phyloP scores from a whole-genome alignment of 768 basidiomycete species.

The Lentinula raphanica region DNA sequence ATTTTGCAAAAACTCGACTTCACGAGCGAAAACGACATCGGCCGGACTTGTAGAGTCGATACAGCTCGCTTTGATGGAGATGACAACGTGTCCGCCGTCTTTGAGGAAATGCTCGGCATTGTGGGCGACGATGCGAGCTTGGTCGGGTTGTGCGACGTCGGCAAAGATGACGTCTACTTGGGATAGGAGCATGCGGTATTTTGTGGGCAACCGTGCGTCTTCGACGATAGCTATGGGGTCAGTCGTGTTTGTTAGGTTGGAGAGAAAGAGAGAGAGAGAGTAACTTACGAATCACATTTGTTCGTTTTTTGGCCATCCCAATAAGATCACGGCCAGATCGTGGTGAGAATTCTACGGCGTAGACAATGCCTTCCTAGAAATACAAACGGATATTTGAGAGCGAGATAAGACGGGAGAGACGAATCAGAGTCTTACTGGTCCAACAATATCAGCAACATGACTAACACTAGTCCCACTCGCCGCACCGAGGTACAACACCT shows the following conservation, averaged over 20 bases:
- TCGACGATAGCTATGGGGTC: conserved; percentile 82
- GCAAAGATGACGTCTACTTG: conserved; percentile 97
- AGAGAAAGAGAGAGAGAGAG: conserved; percentile 1
- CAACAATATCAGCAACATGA: conserved; percentile 98
- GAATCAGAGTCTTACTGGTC: conserved; percentile 88
- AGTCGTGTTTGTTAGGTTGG: not conserved
- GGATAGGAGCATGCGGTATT: conserved; percentile 94
- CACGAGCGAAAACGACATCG: conserved; percentile 82
- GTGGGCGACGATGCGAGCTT: conserved; percentile 90
- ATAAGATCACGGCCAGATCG: conserved; percentile 97
- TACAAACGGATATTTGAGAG: conserved; percentile 5
- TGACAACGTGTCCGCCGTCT: conserved; percentile 85
- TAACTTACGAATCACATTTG: conserved; percentile 91
- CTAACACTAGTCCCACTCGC: conserved; percentile 97
- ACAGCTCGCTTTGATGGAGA: conserved; percentile 99
- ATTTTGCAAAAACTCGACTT: conserved; percentile 76
- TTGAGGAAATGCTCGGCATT: conserved; percentile 97
- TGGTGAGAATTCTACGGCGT: conserved; percentile 97
- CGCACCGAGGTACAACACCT: conserved; percentile 96
- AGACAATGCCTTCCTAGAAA: conserved; percentile 85
- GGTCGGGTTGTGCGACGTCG: conserved; percentile 97
- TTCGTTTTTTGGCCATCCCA: conserved; percentile 98
- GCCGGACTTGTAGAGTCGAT: conserved; percentile 94
- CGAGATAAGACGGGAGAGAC: conserved; percentile 12
- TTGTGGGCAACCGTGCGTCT: conserved; percentile 93